Percentiles rank a stretch among this genome's conserved stretches.
These are phyloP conservation scores for Boletus insuetus DNA, from an alignment of 768 basidiomycete species.

Conservation along the genomic window DNA sequence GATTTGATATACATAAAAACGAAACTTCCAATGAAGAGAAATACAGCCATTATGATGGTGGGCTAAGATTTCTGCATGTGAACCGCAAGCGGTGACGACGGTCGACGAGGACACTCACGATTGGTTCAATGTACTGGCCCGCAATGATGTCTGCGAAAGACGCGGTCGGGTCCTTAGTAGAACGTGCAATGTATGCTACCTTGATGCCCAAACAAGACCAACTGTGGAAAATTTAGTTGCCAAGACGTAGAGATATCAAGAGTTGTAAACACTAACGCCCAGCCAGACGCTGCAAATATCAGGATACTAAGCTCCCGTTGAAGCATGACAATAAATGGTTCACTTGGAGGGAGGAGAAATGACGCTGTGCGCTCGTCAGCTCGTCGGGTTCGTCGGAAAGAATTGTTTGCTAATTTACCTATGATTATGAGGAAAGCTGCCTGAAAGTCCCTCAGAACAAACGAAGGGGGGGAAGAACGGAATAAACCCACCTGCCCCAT, in stretches of 20 bases:
- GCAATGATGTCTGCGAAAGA: constrained; percentile 38
- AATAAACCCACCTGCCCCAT: constrained; percentile 52
- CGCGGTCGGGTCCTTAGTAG: constrained; percentile 37
- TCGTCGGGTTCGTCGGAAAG: background rate
- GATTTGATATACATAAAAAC: constrained; percentile 61
- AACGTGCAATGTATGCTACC: constrained; percentile 56
- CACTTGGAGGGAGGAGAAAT: constrained; percentile 63
- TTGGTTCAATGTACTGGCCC: constrained; percentile 56
- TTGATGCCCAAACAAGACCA: constrained; percentile 67
- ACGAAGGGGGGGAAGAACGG: background rate
- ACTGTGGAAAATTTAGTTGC: constrained; percentile 30
- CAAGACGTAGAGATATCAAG: background rate
- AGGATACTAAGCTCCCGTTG: constrained; percentile 62
- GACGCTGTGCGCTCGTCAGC: constrained; percentile 38
- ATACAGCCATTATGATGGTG: constrained; percentile 54
- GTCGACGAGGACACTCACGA: constrained; percentile 23
- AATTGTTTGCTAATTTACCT: constrained; percentile 33
- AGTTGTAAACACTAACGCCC: constrained; percentile 51
- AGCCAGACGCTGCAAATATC: constrained; percentile 44
- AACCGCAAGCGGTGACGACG: background rate
- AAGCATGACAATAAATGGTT: constrained; percentile 61
- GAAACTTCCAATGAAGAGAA: constrained; percentile 58
- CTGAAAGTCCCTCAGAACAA: constrained; percentile 29
- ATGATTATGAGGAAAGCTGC: constrained; percentile 64
- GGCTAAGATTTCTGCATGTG: constrained; percentile 38